Base-by-base conservation (phyloP, 805 yeast species). In the Spathaspora arborariae region DNA sequence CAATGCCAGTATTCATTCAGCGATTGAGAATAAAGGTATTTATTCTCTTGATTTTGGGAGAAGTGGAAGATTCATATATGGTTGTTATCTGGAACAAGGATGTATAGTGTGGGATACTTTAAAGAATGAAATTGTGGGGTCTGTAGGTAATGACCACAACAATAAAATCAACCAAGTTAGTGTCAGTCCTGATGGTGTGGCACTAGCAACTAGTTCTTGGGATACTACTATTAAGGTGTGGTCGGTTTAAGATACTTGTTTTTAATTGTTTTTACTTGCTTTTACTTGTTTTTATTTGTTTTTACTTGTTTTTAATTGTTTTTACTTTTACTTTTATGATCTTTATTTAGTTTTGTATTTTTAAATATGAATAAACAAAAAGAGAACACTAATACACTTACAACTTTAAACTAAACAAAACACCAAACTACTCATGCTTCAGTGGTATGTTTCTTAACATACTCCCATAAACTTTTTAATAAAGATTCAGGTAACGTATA, bases 391-490 rank as follows among this genome's bases (percentile, higher is more conserved):
- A 26, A 16, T 22, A 39, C 26, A 30, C 30, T 10, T n/a, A n/a
- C 20, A 20, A 39, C 35, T 20, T 22, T 21, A 40, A 30, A 35
- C 27, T 30, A 13, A 40, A 13, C 9, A 20, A 39, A n/a, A 39
- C 27, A 39, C 41, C 10, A 10, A 20, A 37, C 34, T 15, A 5
- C 27, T 48, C 46, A 63, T 36, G 52, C 59, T 45, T 65, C 71
- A 27, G 64, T 64, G 19, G 68, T 66, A 56, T 88, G 84, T 67
- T 85, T 88, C 67, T 84, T 84, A 37, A 92, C 96, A 64, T 86
- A 91, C 54, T 92, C 98, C 95, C 95, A 90, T 67, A 92, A 76
- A 75, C 95, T 87, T 72, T 88, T 89, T 63, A 94, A 78, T 63
- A 94, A 73, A 37, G 86, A 81, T 63, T 92, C 97, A 18, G 98